A percentile compares a stretch with the other conserved stretches of the same genome.
phyloP scores from a whole-genome alignment of 176 grass and related monocot species.

The Oryza nivara region DNA sequence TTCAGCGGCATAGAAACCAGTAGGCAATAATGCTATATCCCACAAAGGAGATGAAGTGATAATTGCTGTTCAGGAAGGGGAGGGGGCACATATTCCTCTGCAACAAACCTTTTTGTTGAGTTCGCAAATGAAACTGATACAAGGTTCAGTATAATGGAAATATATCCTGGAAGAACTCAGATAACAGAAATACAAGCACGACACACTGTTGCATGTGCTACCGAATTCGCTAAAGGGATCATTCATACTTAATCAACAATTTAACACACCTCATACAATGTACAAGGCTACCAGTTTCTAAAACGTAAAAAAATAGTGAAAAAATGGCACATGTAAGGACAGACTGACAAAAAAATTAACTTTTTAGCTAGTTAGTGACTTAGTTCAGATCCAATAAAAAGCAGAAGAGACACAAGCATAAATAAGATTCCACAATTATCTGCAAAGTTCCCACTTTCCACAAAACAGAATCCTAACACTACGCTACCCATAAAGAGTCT shows the following conservation, averaged over 20 bases:
- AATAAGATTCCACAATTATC: not conserved
- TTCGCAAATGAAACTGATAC: constrained; percentile 20
- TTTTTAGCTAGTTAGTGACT: not conserved
- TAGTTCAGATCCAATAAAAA: constrained; percentile 13
- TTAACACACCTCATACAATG: not conserved
- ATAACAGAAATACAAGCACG: not conserved
- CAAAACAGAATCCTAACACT: not conserved
- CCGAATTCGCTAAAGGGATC: not conserved
- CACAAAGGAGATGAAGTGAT: not conserved
- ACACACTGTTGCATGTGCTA: not conserved
- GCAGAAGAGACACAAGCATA: not conserved
- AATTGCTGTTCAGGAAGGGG: not conserved
- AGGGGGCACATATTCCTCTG: not conserved
- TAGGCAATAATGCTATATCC: not conserved
- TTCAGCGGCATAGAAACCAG: not conserved
- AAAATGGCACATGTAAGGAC: not conserved
- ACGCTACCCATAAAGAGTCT: not conserved
- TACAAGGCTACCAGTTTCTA: not conserved
- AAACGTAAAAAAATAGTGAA: not conserved
- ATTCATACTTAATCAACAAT: not conserved
- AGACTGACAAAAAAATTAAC: not conserved
- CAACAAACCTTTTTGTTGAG: not conserved
- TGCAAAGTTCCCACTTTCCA: constrained; percentile 17
- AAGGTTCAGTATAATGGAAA: not conserved
- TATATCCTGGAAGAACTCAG: not conserved